These are phyloP conservation scores for Paracamarosporium sp. DNA, from an alignment of 2,329 filamentous ascomycete species.

Conservation along the genomic window DNA sequence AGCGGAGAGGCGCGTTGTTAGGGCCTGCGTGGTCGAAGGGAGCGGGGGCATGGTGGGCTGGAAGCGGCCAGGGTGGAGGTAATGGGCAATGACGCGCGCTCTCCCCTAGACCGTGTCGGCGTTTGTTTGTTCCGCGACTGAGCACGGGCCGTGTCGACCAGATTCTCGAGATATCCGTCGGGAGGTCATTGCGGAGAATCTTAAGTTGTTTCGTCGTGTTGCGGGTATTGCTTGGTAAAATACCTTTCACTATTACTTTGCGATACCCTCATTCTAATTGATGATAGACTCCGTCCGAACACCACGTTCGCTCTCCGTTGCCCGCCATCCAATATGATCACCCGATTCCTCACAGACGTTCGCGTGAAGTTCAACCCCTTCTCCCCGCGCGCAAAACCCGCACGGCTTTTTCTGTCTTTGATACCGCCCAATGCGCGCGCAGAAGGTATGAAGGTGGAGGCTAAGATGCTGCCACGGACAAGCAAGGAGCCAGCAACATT, in stretches of 20 bases:
- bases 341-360: conserved; percentile 84
- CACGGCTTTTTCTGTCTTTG: conserved; percentile 84
- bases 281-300: background rate
- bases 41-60: conserved; percentile 41
- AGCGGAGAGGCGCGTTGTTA: conserved; percentile 57
- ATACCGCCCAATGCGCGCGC: conserved; percentile 80
- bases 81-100: conserved; percentile 36
- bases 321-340: conserved; percentile 69
- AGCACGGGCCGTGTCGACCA: conserved; percentile 26
- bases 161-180: conserved; percentile 6
- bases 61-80: conserved; percentile 30
- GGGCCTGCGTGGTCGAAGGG: conserved; percentile 43
- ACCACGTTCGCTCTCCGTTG: background rate
- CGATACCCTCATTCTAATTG: background rate
- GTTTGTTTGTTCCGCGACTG: conserved; percentile 18
- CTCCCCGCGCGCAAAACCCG: conserved; percentile 77
- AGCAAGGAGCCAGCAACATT: conserved; percentile 74
- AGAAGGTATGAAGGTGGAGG: conserved; percentile 76
- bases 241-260: background rate
- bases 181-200: background rate
- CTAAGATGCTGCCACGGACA: conserved; percentile 74
- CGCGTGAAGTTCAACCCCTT: conserved; percentile 93
- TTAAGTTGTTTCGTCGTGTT: background rate
- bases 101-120: conserved; percentile 19
- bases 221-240: background rate